A percentile compares a stretch with the other conserved stretches of the same genome.
Evolutionary conservation across 2,329 filamentous ascomycete genomes (phyloP).

Genomic region (Calonectria pseudoreteaudii): DNA sequence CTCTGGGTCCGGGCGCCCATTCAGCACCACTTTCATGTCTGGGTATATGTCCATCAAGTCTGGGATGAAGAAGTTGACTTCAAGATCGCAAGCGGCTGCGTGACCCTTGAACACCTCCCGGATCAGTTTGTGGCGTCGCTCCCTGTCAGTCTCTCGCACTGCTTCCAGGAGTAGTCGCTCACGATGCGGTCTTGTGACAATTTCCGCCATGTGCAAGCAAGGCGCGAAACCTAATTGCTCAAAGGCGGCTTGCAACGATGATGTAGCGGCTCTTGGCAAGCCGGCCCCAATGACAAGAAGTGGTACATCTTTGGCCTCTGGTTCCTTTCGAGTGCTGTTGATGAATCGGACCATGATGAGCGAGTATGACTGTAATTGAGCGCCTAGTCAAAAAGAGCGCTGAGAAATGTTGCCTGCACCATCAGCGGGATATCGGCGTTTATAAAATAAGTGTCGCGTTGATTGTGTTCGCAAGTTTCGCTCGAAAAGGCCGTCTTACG

Average conservation of each 20-base stretch:
- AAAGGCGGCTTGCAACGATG: neutral
- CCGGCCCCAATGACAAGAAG: neutral
- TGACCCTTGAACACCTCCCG: slow-evolving; percentile 48
- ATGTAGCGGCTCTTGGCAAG: neutral
- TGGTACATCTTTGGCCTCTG: neutral
- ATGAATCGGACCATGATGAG: neutral
- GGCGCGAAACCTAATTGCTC: neutral
- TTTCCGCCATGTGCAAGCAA: slow-evolving; percentile 31
- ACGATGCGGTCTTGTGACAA: slow-evolving; percentile 39
- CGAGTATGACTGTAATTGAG: neutral
- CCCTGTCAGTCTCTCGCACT: slow-evolving; percentile 41
- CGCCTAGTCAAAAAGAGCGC: neutral
- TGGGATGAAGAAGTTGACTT: slow-evolving; percentile 46
- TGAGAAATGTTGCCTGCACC: no score
- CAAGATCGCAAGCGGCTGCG: slow-evolving; percentile 45
- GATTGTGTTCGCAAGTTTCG: neutral
- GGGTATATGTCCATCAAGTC: slow-evolving; percentile 55
- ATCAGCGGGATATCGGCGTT: neutral
- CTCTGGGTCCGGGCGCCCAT: slow-evolving; percentile 41
- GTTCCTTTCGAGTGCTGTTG: neutral
- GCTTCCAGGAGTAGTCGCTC: slow-evolving; percentile 42
- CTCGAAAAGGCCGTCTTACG: neutral
- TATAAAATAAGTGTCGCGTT: neutral
- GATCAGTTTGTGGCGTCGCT: slow-evolving; percentile 44
- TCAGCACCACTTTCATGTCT: slow-evolving; percentile 48